Evolutionary conservation across 1,139 yeast species (phyloP), one percentile per base, ranked within the genome.

Genomic region (Pichia kudriavzevii): DNA sequence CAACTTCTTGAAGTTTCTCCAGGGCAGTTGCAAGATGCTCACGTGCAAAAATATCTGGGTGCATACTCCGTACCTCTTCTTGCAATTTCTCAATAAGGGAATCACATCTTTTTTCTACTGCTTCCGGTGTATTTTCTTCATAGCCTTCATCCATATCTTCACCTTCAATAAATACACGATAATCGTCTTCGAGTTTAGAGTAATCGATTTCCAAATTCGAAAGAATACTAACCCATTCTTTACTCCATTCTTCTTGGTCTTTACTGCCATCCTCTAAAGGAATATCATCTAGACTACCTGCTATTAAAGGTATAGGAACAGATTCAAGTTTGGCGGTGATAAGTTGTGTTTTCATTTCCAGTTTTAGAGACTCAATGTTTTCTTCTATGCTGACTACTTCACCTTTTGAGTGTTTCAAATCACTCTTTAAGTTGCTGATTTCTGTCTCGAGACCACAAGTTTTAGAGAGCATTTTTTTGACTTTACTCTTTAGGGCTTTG

Each of bases 21-120:
- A 80, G 79, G 5, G 82, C 84, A 39, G 81, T 91, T 30, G 65
- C 69, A 35, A 84, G 66, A 50, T 95, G 70, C 42, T 83, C 94
- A 19, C 72, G 64, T 0, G 96, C 95, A 47, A 81, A 80, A 19
- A 78, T 67, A 55, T 87, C 87, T 12, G 95, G 95, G 17, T 85
- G 76, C 49, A 84, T 63, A 32, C 62, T 61, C 31, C 75, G 78
- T 30, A 88, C 60, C 28, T 72, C 78, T 19, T 69, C 61, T 32
- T 75, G 79, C 35, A 88, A 59, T 25, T 69, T 75, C 22, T 72
- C 70, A 4, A 75, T 65, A 31, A 79, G 69, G 1, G 68, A 66
- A 39, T 69, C 71, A 11, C 78, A 63, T n/a, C 31, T 31, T 7
- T 37, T 41, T 28, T 45, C 49, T 7, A 42, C 15, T 82, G 58